Evolutionary conservation across 2,329 filamentous ascomycete genomes (phyloP).

Genomic region (Ceratocystis albifundus): DNA sequence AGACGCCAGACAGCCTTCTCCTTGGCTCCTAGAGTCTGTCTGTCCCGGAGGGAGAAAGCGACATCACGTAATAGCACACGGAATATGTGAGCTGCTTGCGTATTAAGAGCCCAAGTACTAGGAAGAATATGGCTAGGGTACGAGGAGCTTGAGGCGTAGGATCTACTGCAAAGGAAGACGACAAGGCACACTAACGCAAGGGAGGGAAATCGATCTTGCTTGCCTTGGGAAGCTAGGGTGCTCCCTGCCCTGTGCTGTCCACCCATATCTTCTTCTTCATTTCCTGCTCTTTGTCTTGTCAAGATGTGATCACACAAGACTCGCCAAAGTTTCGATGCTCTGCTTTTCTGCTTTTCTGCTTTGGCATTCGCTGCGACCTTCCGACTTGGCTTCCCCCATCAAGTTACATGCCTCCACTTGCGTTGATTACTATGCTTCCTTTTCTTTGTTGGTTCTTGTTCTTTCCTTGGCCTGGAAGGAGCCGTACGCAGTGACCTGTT

Average conservation of each 20-base stretch:
- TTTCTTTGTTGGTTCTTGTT: not conserved
- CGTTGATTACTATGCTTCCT: too few species aligned
- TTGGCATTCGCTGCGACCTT: not conserved
- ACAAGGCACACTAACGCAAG: not conserved
- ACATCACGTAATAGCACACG: too few species aligned
- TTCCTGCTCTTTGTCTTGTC: not conserved
- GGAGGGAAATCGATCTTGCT: conserved; percentile 8
- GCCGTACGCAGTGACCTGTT: not conserved
- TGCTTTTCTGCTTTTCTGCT: not conserved
- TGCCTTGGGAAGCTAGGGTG: not conserved
- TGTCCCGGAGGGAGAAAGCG: too few species aligned
- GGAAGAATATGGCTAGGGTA: too few species aligned
- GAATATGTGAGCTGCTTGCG: not conserved
- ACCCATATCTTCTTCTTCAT: not conserved
- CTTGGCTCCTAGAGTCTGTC: too few species aligned
- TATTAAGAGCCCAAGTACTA: too few species aligned
- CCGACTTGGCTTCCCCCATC: not conserved
- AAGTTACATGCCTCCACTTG: not conserved
- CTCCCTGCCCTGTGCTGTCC: not conserved
- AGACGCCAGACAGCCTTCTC: not conserved
- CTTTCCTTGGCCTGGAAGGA: not conserved
- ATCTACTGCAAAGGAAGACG: too few species aligned
- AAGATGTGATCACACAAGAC: not conserved
- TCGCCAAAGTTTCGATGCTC: not conserved
- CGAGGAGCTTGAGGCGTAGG: too few species aligned